Evolutionary conservation across 306 rosid species (phyloP).

Genomic region (Vicia sativa): DNA sequence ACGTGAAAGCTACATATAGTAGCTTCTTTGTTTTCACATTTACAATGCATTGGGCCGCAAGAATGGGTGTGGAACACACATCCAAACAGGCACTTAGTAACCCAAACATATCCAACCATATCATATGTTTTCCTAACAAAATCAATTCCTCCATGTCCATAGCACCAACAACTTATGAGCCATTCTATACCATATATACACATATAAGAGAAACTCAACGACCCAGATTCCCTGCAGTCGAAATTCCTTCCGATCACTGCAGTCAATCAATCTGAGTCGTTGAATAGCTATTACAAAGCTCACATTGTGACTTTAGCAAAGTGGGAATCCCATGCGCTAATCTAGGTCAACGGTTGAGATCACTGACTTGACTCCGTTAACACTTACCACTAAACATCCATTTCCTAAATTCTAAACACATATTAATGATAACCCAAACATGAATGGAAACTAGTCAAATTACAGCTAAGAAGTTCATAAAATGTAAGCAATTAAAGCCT

Average conservation of each 20-base stretch:
- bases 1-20: too few relatives aligned
- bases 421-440: slow-evolving; percentile 17
- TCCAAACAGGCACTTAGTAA: too few relatives aligned
- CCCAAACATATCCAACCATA: not conserved
- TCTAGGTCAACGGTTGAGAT: not conserved
- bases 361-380: not conserved
- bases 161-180: not conserved
- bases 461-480: slow-evolving; percentile 29
- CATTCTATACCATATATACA: not conserved
- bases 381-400: not conserved
- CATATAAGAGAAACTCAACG: not conserved
- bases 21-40: too few relatives aligned
- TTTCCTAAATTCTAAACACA: slow-evolving; percentile 9
- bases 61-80: too few relatives aligned
- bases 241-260: not conserved
- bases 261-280: not conserved
- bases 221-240: not conserved
- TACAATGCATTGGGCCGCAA: too few relatives aligned
- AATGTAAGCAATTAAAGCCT: slow-evolving; percentile 2
- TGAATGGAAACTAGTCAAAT: slow-evolving; percentile 12
- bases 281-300: not conserved
- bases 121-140: not conserved
- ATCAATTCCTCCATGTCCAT: not conserved
- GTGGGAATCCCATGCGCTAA: not conserved
- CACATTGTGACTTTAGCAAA: not conserved